Evolutionary conservation across 139 green algal species (phyloP).

Genomic region (Nannochloris sp.): DNA sequence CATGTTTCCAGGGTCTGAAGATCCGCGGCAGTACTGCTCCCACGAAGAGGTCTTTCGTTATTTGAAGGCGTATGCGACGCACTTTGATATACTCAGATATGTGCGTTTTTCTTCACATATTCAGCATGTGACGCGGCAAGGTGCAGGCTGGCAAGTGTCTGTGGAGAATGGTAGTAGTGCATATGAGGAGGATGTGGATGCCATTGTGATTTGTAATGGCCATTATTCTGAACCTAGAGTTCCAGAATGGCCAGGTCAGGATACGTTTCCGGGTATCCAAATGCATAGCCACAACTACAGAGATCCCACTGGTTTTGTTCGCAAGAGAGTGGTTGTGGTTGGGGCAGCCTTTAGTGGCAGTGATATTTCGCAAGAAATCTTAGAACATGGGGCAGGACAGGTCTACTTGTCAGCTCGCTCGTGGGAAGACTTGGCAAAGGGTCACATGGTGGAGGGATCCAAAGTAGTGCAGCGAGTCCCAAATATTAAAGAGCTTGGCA

Average conservation of each 20-base stretch:
- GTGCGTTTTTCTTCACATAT: slow-evolving; percentile 33
- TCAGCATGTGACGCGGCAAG: background rate
- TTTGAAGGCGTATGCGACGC: slow-evolving; percentile 39
- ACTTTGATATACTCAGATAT: slow-evolving; percentile 24
- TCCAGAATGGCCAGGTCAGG: slow-evolving; percentile 13
- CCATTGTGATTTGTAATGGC: slow-evolving; percentile 63
- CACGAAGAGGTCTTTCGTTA: slow-evolving; percentile 44
- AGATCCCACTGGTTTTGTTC: slow-evolving; percentile 16
- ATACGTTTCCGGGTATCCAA: slow-evolving; percentile 13
- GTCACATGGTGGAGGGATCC: background rate
- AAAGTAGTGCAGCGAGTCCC: background rate
- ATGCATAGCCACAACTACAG: slow-evolving; percentile 47
- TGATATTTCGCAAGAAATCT: slow-evolving; percentile 52
- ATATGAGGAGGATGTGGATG: slow-evolving; percentile 43
- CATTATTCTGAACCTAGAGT: slow-evolving; percentile 55
- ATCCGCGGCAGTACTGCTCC: slow-evolving; percentile 28
- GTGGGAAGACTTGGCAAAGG: slow-evolving; percentile 30
- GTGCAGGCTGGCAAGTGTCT: background rate
- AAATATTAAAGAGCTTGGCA: slow-evolving; percentile 21
- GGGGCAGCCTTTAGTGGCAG: slow-evolving; percentile 49
- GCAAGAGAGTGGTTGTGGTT: slow-evolving; percentile 57
- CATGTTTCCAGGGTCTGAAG: slow-evolving; percentile 14
- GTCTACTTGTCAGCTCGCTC: slow-evolving; percentile 37
- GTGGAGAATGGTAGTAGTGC: slow-evolving; percentile 9
- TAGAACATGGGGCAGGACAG: slow-evolving; percentile 16